These are phyloP conservation scores for Vitis riparia DNA, from an alignment of 164 flowering plant species.

Conservation along the genomic window DNA sequence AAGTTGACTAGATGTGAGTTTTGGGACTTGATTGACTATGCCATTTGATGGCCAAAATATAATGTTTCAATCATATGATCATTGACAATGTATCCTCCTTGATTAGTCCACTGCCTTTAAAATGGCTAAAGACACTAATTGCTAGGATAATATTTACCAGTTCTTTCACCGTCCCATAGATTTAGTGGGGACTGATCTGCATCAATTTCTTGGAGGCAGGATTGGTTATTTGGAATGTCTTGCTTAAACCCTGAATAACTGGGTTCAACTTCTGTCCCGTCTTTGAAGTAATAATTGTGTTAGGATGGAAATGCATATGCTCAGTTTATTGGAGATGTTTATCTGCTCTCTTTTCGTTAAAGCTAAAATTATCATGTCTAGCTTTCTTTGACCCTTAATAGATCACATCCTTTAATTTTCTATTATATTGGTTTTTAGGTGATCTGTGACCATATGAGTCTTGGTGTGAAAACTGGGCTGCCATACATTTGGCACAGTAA, in stretches of 20 bases:
- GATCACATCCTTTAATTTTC: background rate
- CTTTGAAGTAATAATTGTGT: too few relatives aligned
- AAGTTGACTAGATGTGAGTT: background rate
- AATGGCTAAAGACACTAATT: background rate
- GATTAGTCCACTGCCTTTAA: background rate
- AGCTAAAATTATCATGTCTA: too few relatives aligned
- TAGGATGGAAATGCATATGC: too few relatives aligned
- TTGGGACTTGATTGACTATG: background rate
- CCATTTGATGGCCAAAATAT: background rate
- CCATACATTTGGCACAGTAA: slow-evolving; percentile 61
- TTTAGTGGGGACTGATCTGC: too few relatives aligned
- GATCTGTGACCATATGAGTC: slow-evolving; percentile 50
- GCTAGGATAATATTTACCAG: too few relatives aligned
- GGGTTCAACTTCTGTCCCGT: too few relatives aligned
- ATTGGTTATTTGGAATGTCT: too few relatives aligned
- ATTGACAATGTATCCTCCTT: background rate
- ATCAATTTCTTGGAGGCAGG: too few relatives aligned
- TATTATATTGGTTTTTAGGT: slow-evolving; percentile 29
- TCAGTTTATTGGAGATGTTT: too few relatives aligned
- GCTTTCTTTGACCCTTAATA: background rate
- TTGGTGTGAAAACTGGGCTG: slow-evolving; percentile 51
- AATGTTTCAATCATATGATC: background rate
- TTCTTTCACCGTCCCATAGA: too few relatives aligned
- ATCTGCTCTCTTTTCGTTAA: too few relatives aligned
- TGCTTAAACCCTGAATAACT: too few relatives aligned